These are phyloP conservation scores for Saturnispora dispora DNA, from an alignment of 805 yeast species.

Conservation along the genomic window DNA sequence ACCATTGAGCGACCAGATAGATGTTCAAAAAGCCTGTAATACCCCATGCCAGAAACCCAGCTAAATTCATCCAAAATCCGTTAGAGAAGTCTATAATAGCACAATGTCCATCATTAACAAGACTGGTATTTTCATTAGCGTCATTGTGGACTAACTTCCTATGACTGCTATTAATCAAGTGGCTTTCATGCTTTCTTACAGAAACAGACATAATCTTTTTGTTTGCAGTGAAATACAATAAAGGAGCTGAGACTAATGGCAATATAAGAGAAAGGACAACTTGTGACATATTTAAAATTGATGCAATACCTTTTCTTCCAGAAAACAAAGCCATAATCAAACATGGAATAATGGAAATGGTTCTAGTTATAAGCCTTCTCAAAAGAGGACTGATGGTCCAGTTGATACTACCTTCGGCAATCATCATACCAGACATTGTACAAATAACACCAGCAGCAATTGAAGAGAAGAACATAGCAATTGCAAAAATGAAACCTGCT, in stretches of 20 bases:
- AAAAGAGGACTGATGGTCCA: conserved; percentile 80
- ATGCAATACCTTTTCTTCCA: conserved; percentile 63
- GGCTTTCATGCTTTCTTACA: conserved; percentile 8
- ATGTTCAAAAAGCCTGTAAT: conserved; percentile 64
- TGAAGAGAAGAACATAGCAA: conserved; percentile 78
- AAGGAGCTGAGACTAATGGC: conserved; percentile 80
- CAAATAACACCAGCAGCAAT: conserved; percentile 90
- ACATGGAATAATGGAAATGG: conserved; percentile 76
- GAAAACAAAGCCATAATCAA: conserved; percentile 58
- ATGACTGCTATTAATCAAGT: not conserved
- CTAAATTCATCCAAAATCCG: conserved; percentile 42
- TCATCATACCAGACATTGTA: conserved; percentile 89
- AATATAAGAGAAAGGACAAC: conserved; percentile 72
- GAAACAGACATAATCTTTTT: conserved; percentile 60
- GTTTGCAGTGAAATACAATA: conserved; percentile 70
- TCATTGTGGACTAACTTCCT: not conserved
- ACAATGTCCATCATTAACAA: not conserved
- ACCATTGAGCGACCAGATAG: conserved; percentile 33
- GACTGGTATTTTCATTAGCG: conserved; percentile 6
- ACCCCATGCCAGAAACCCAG: conserved; percentile 57
- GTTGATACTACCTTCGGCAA: conserved; percentile 79
- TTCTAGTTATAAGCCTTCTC: conserved; percentile 68
- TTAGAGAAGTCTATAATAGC: conserved; percentile 50
- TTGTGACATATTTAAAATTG: conserved; percentile 77
- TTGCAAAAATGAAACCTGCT: conserved; percentile 78